A percentile compares a stretch with the other conserved stretches of the same genome.
Evolutionary conservation across 2,329 filamentous ascomycete species (phyloP).

Genomic region (Penicillium sp.): DNA sequence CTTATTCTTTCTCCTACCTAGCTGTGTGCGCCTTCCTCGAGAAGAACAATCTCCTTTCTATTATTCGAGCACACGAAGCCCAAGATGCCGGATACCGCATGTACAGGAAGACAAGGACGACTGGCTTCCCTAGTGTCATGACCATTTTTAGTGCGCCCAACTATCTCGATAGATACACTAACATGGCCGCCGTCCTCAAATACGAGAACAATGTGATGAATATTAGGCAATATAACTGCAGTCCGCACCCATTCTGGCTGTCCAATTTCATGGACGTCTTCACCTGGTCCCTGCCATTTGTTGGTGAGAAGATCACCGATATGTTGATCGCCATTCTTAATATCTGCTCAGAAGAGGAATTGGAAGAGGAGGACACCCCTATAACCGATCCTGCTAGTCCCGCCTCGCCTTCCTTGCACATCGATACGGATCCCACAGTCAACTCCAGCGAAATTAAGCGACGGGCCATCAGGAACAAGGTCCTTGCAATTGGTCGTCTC

Average conservation of each 20-base stretch:
- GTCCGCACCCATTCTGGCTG: slow-evolving; percentile 97
- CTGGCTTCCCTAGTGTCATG: slow-evolving; percentile 98
- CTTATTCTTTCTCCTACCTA: slow-evolving; percentile 99
- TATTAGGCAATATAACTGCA: slow-evolving; percentile 99
- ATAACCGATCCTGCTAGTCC: slow-evolving; percentile 73
- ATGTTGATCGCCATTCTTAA: slow-evolving; percentile 99
- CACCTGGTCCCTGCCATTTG: slow-evolving; percentile 99
- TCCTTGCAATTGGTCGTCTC: slow-evolving; percentile 92
- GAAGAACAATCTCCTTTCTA: slow-evolving; percentile 96
- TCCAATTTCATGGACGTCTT: slow-evolving; percentile 99
- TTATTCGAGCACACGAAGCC: slow-evolving; percentile 97
- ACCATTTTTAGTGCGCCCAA: slow-evolving; percentile 99
- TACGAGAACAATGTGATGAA: slow-evolving; percentile 99
- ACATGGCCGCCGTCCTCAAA: slow-evolving; percentile 97
- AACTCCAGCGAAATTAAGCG: slow-evolving; percentile 93
- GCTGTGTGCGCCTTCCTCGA: slow-evolving; percentile 96
- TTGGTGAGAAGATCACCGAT: slow-evolving; percentile 98
- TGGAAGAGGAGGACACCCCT: slow-evolving; percentile 86
- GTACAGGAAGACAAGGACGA: slow-evolving; percentile 98
- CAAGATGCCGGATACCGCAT: slow-evolving; percentile 98
- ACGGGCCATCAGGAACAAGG: slow-evolving; percentile 99
- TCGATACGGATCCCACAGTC: slow-evolving; percentile 68
- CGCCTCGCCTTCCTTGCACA: slow-evolving; percentile 72
- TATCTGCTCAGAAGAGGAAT: slow-evolving; percentile 98
- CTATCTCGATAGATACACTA: slow-evolving; percentile 99